Evolutionary conservation across 2,329 filamentous ascomycete genomes (phyloP).

Genomic region (Endoconidiophora laricicola): DNA sequence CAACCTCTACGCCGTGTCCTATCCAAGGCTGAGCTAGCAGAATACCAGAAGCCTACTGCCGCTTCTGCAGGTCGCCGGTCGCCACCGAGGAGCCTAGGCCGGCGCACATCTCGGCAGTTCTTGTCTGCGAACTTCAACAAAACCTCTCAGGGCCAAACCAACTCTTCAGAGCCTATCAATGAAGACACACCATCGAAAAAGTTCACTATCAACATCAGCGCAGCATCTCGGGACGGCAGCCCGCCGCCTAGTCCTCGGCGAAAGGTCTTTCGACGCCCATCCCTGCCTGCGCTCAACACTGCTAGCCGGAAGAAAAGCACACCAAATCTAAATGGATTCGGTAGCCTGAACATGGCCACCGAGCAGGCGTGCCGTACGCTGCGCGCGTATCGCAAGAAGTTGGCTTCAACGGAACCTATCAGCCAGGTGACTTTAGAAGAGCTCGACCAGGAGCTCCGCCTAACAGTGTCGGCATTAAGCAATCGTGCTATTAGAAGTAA

Average conservation of each 20-base stretch:
- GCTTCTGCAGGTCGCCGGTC: constrained; percentile 30
- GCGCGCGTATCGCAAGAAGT: constrained; percentile 45
- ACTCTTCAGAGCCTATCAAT: constrained; percentile 23
- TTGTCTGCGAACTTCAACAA: constrained; percentile 15
- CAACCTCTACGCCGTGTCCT: constrained; percentile 72
- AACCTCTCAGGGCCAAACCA: constrained; percentile 24
- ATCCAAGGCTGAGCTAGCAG: constrained; percentile 72
- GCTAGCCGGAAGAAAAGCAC: constrained; percentile 33
- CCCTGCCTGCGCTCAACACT: constrained; percentile 32
- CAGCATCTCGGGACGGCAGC: constrained; percentile 24
- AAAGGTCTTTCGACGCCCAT: constrained; percentile 33
- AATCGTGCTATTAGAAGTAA: constrained; percentile 38
- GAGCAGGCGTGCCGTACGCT: constrained; percentile 48
- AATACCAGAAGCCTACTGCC: constrained; percentile 41
- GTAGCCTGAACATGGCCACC: constrained; percentile 43
- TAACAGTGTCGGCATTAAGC: constrained; percentile 44
- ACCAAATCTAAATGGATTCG: constrained; percentile 32
- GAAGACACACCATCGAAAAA: constrained; percentile 33
- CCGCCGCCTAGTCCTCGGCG: constrained; percentile 34
- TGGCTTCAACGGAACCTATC: constrained; percentile 38
- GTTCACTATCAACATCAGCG: constrained; percentile 19
- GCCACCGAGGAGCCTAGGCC: constrained; percentile 36
- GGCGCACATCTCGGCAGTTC: constrained; percentile 32
- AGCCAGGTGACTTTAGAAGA: constrained; percentile 42
- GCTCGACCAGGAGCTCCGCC: constrained; percentile 45